Conservation (phyloP, 441 rosid species). For the Euphorbia corollata region DNA sequence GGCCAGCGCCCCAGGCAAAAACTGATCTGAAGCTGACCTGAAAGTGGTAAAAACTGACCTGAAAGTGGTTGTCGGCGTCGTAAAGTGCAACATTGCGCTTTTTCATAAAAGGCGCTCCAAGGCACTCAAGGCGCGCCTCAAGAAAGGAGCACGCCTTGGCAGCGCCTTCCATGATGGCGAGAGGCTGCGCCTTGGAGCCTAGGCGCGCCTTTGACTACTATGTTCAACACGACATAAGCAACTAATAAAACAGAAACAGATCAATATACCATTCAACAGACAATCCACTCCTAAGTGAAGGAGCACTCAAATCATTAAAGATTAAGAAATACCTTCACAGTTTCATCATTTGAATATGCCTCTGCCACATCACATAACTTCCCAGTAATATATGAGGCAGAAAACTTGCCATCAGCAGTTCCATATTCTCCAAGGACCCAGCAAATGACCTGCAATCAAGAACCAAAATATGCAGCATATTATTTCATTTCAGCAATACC, state of each 20-base stretch:
- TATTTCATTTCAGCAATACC: neutral
- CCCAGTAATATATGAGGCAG: slow-evolving; percentile 76
- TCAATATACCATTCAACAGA: neutral
- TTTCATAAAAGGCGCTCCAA: too few relatives aligned
- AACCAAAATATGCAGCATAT: slow-evolving; percentile 14
- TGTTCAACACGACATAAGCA: neutral
- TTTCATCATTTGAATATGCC: slow-evolving; percentile 87
- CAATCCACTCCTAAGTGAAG: neutral
- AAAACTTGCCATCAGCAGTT: slow-evolving; percentile 74
- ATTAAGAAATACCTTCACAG: slow-evolving; percentile 58
- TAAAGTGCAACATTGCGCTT: too few relatives aligned
- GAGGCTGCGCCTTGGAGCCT: too few relatives aligned
- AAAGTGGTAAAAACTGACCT: too few relatives aligned
- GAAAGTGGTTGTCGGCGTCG: too few relatives aligned
- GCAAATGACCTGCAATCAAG: slow-evolving; percentile 65
- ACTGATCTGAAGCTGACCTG: too few relatives aligned
- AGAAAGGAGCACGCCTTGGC: too few relatives aligned
- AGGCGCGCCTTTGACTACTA: too few relatives aligned
- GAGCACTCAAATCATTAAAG: neutral
- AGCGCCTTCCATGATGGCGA: too few relatives aligned
- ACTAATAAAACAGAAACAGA: neutral
- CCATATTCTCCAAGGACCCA: slow-evolving; percentile 98
- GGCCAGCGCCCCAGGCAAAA: too few relatives aligned
- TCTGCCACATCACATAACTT: slow-evolving; percentile 90
- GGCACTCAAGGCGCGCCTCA: too few relatives aligned